These are phyloP conservation scores for Tuber melanosporum DNA, from an alignment of 495 filamentous ascomycete genomes.

Conservation along the genomic window DNA sequence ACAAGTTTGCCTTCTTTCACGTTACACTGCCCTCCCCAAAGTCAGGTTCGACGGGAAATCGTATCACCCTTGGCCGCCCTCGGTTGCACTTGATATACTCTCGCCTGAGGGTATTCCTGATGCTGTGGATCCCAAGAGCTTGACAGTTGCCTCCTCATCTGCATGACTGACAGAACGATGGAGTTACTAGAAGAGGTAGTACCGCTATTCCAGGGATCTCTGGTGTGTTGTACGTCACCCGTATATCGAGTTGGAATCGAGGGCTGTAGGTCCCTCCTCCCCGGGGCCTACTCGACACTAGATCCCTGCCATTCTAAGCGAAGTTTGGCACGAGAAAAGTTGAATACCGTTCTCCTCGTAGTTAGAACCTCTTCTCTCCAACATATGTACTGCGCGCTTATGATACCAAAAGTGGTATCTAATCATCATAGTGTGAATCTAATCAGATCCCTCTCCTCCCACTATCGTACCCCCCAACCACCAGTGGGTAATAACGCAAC, in stretches of 20 bases:
- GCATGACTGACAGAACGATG: neutral
- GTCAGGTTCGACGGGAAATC: neutral
- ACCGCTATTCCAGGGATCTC: neutral
- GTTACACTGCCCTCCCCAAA: neutral
- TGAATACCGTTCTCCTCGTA: neutral
- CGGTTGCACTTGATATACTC: neutral
- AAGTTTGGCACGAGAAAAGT: neutral
- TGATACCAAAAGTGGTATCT: no score
- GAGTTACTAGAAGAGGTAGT: neutral
- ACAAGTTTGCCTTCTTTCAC: neutral
- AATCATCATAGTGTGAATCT: no score
- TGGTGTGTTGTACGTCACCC: neutral
- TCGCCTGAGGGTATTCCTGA: neutral
- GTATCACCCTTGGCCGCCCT: neutral
- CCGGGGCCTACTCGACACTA: no score
- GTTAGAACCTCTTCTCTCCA: neutral
- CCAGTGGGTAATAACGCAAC: no score
- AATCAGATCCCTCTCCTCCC: no score
- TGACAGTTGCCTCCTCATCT: neutral
- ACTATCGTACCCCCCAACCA: no score
- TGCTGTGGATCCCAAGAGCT: neutral
- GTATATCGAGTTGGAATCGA: neutral
- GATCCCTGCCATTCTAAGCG: neutral
- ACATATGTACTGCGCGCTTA: no score
- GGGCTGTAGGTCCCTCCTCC: neutral